Conservation (phyloP, 768 basidiomycete genomes). For the Grammothele lineata region DNA sequence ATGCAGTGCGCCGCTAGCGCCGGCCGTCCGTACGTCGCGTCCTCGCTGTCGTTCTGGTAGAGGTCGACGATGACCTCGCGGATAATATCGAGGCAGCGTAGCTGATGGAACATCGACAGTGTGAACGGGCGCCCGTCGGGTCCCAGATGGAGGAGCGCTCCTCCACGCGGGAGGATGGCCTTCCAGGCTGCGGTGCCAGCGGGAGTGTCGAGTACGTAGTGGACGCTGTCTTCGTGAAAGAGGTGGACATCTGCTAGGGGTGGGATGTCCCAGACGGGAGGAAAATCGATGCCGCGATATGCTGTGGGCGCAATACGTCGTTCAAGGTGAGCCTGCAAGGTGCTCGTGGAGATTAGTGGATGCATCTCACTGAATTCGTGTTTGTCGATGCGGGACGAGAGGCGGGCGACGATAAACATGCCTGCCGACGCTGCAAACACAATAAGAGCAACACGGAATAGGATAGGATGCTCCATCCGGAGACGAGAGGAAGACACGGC, state of each 20-base stretch:
- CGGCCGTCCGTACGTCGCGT: neutral
- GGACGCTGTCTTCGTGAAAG: slow-evolving; percentile 21
- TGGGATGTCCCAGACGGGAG: slow-evolving; percentile 1
- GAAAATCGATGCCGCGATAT: slow-evolving; percentile 1
- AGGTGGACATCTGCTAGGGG: slow-evolving; percentile 5
- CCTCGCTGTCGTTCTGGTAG: neutral
- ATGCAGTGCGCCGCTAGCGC: slow-evolving; percentile 27
- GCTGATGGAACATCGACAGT: slow-evolving; percentile 36
- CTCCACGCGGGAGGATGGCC: slow-evolving; percentile 28
- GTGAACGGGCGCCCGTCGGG: slow-evolving; percentile 26
- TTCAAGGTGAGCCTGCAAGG: neutral
- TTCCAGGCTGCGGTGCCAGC: slow-evolving; percentile 23
- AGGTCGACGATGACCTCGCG: slow-evolving; percentile 21
- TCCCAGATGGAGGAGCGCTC: slow-evolving; percentile 27
- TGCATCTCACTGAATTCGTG: too few species aligned
- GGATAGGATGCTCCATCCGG: neutral
- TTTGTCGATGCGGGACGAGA: too few species aligned
- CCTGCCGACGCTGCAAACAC: neutral
- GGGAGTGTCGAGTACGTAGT: slow-evolving; percentile 15
- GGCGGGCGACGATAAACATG: neutral
- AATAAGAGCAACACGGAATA: neutral
- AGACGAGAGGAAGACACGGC: neutral
- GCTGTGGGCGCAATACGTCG: neutral
- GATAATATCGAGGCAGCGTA: slow-evolving; percentile 35
- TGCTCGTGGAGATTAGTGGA: too few species aligned